These are phyloP conservation scores for Cadophora gregata DNA, from an alignment of 2,329 filamentous ascomycete species.

Conservation along the genomic window DNA sequence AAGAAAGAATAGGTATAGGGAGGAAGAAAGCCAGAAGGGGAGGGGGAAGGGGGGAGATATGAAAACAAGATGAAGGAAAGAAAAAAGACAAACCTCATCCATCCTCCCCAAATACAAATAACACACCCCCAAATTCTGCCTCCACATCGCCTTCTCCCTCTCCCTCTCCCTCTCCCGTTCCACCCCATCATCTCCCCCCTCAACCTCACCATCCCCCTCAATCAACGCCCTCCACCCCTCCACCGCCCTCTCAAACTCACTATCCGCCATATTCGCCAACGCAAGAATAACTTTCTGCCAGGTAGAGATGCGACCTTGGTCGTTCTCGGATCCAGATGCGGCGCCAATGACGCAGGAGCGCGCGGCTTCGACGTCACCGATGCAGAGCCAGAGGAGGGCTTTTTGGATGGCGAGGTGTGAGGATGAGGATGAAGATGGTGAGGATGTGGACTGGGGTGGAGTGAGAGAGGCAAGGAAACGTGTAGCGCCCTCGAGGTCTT, in stretches of 20 bases:
- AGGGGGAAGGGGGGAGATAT: not conserved
- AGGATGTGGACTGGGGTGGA: not conserved
- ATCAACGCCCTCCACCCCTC: conserved; percentile 63
- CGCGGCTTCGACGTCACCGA: conserved; percentile 78
- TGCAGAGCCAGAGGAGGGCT: conserved; percentile 75
- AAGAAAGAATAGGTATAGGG: not conserved
- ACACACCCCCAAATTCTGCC: conserved; percentile 84
- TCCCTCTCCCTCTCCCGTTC: too few relatives aligned
- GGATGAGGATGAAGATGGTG: not conserved
- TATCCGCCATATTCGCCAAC: conserved; percentile 79
- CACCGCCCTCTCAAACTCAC: conserved; percentile 69
- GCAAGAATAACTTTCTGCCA: conserved; percentile 63
- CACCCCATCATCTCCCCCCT: conserved; percentile 55
- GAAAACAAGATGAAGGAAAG: not conserved
- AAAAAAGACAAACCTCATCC: conserved; percentile 60
- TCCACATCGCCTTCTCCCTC: conserved; percentile 72
- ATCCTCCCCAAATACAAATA: conserved; percentile 82
- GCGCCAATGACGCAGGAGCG: conserved; percentile 53
- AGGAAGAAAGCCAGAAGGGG: not conserved
- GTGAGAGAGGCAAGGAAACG: conserved; percentile 70
- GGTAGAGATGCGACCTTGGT: conserved; percentile 32
- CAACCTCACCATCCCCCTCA: conserved; percentile 36
- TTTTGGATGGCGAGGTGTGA: conserved; percentile 51
- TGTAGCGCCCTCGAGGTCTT: conserved; percentile 80
- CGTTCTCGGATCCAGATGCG: conserved; percentile 21